phyloP scores from a whole-genome alignment of 768 basidiomycete species.

The Serendipita vermifera region DNA sequence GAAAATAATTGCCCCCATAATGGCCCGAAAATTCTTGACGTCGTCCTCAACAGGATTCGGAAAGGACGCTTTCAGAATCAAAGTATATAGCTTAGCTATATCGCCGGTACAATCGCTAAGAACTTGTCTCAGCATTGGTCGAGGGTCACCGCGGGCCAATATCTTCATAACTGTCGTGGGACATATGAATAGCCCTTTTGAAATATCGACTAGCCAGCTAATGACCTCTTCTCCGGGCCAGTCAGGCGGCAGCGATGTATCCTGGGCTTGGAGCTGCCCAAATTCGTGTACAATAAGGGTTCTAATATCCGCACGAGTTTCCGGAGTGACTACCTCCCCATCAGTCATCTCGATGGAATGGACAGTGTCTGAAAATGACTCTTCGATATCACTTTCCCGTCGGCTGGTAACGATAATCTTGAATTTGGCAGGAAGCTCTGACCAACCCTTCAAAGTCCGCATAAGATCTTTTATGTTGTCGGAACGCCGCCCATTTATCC shows the following conservation, averaged over 20 bases:
- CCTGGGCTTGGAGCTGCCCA: background rate
- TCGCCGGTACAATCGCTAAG: background rate
- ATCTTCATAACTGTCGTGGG: background rate
- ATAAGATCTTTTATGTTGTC: background rate
- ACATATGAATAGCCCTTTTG: background rate
- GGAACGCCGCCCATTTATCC: background rate
- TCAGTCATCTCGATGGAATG: background rate
- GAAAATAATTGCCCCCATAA: background rate
- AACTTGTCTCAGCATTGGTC: background rate
- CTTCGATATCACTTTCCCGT: background rate
- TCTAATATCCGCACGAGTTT: background rate
- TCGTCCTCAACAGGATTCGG: background rate
- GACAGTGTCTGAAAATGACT: too few relatives aligned
- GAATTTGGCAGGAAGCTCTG: background rate
- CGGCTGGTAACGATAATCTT: slow-evolving; percentile 7
- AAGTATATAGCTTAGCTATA: background rate
- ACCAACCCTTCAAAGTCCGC: background rate
- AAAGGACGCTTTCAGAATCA: background rate
- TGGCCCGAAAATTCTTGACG: background rate
- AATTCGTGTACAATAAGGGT: background rate
- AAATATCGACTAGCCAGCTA: background rate
- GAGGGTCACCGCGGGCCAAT: background rate
- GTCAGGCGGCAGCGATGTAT: background rate
- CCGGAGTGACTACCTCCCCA: background rate
- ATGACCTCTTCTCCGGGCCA: background rate